phyloP scores from a whole-genome alignment of 2,329 filamentous ascomycete genomes.

The Teratosphaeria gauchensis region DNA sequence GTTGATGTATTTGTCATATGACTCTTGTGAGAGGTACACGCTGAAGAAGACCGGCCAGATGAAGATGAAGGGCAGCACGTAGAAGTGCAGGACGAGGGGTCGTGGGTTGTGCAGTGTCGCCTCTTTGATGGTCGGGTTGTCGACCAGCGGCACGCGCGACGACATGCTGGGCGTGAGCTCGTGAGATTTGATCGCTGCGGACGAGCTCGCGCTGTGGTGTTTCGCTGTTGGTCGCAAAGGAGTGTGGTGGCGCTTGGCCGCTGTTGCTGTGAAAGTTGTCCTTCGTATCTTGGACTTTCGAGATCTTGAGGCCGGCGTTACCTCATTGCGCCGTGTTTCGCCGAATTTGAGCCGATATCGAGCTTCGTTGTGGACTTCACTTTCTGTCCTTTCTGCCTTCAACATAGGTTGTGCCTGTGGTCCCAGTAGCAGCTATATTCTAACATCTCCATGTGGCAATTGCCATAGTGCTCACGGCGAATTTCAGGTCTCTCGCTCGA shows the following conservation, averaged over 20 bases:
- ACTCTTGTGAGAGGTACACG: constrained; percentile 71
- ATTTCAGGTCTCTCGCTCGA: not conserved
- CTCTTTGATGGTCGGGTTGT: constrained; percentile 79
- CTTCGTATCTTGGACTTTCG: not conserved
- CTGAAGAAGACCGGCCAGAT: constrained; percentile 87
- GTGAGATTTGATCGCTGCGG: not conserved
- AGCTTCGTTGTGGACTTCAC: not conserved
- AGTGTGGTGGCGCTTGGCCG: not conserved
- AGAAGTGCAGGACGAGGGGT: constrained; percentile 69
- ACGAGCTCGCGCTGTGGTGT: not conserved
- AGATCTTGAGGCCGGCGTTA: not conserved
- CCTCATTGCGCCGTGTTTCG: not conserved
- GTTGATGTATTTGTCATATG: constrained; percentile 84
- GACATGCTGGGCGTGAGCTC: constrained; percentile 6
- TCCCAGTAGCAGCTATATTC: not conserved
- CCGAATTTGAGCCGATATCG: not conserved
- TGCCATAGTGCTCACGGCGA: not conserved
- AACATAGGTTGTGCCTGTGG: not conserved
- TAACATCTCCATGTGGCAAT: not conserved
- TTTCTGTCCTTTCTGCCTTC: not conserved
- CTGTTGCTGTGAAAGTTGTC: not conserved
- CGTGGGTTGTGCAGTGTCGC: constrained; percentile 84
- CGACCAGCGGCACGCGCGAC: constrained; percentile 64
- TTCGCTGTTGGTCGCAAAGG: not conserved
- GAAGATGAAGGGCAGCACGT: constrained; percentile 86